Conservation (phyloP, 768 basidiomycete species). For the Neoboletus magnificus region DNA sequence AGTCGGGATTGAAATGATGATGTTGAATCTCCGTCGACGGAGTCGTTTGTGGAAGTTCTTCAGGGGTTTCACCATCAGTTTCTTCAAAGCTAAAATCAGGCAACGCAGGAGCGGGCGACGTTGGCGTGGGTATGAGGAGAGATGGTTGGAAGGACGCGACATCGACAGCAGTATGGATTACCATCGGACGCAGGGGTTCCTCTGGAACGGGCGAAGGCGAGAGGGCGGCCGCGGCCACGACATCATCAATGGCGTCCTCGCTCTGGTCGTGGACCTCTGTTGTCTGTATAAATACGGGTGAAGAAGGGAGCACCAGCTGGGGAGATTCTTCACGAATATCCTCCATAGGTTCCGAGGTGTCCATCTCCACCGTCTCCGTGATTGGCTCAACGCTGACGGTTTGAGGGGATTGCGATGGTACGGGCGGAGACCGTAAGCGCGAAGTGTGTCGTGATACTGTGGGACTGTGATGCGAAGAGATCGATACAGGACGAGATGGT, state of each 20-base stretch:
- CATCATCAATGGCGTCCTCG: neutral
- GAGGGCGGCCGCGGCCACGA: neutral
- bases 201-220: constrained; percentile 2
- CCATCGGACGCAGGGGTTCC: constrained; percentile 13
- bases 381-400: constrained; percentile 2
- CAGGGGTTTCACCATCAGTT: constrained; percentile 24
- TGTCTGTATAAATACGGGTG: constrained; percentile 6
- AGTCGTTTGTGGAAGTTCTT: constrained; percentile 15
- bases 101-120: constrained; percentile 31
- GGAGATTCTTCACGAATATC: constrained; percentile 24
- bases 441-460: constrained; percentile 19
- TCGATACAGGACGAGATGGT: constrained; percentile 16
- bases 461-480: constrained; percentile 13
- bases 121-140: constrained; percentile 36
- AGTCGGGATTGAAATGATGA: constrained; percentile 44
- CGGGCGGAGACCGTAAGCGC: constrained; percentile 7
- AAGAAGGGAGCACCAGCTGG: constrained; percentile 24
- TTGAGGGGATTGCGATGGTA: constrained; percentile 9
- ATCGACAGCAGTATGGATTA: constrained; percentile 28
- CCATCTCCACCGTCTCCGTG: constrained; percentile 11
- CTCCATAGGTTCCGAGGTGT: constrained; percentile 17
- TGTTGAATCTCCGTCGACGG: constrained; percentile 22
- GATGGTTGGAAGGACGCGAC: constrained; percentile 25
- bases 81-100: constrained; percentile 34
- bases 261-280: neutral